Conservation (phyloP, 192 early-diverging fungal species). For the Coemansia javaensis region DNA sequence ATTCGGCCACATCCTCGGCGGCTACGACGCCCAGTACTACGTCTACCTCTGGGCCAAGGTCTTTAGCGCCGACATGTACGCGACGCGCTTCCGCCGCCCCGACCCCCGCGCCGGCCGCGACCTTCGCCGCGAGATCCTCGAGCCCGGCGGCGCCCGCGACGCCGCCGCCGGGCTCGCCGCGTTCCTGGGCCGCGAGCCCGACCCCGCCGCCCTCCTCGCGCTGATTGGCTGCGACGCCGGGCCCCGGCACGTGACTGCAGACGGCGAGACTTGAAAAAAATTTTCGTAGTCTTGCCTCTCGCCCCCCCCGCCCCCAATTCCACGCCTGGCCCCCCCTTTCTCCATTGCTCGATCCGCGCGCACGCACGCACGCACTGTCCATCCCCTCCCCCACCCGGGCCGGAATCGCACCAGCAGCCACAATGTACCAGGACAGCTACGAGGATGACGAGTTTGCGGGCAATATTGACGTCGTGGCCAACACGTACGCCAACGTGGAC, state of each 20-base stretch:
- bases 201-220: slow-evolving; percentile 36
- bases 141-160: slow-evolving; percentile 66
- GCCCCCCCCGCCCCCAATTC: too few relatives aligned
- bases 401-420: background rate
- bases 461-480: slow-evolving; percentile 45
- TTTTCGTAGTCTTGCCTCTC: too few relatives aligned
- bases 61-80: slow-evolving; percentile 81
- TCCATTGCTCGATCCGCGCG: too few relatives aligned
- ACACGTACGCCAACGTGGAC: slow-evolving; percentile 34
- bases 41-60: slow-evolving; percentile 79
- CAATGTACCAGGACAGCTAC: slow-evolving; percentile 45
- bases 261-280: too few relatives aligned
- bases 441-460: slow-evolving; percentile 49
- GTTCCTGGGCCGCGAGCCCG: slow-evolving; percentile 63
- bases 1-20: slow-evolving; percentile 71
- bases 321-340: too few relatives aligned
- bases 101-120: slow-evolving; percentile 58
- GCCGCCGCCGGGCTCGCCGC: slow-evolving; percentile 51
- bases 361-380: too few relatives aligned
- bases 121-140: slow-evolving; percentile 72
- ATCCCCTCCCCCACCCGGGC: too few relatives aligned
- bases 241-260: too few relatives aligned
- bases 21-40: slow-evolving; percentile 74
- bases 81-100: slow-evolving; percentile 58
- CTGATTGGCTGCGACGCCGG: slow-evolving; percentile 53